Evolutionary conservation across 805 yeast genomes (phyloP), one percentile per base, ranked within the genome.

Genomic region (Wickerhamiella alocasiicola): DNA sequence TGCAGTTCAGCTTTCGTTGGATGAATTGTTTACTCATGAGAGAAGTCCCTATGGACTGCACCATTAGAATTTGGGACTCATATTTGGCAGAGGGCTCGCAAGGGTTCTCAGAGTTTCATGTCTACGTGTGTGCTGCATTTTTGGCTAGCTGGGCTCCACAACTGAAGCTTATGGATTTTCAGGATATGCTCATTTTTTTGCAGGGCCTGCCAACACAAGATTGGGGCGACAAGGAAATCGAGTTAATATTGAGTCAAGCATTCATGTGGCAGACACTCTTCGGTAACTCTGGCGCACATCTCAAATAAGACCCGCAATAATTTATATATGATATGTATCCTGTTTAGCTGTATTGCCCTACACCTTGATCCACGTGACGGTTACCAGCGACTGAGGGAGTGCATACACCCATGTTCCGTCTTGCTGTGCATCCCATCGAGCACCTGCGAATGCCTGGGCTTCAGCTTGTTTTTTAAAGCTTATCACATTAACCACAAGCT

Each of bases 21-120:
- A 91, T 91, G 97, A 91, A 91, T 61, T 91, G 98, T 64, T 65
- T 91, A 53, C 64, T 91, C 37, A 91, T 91, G 98, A 73, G 98
- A 49, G 98, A 91, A 53, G 68, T 91, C 33, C 74, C 78, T 31
- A 75, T 91, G 53, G 65, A 66, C 23, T 72, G 83, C 45, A 81
- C 87, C 4, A 76, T 87, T 17, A 68, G 98, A 43, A 88, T 91
- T 94, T 91, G 98, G 97, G 98, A 91, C 56, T 87, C 98, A 0
- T 91, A 91, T 57, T 55, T 75, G 48, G 57, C 68, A 3, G 70
- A 66, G 45, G 72, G 70, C 4, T 48, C 68, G 12, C 68, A 70
- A 34, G 94, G 94, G 2, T 84, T 91, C 55, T 82, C 81, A 51
- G 84, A 78, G 53, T 91, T 91, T 61, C 98, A 91, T 57, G 83